phyloP scores from a whole-genome alignment of 805 yeast genomes.

The Myxozyma melibiosi region DNA sequence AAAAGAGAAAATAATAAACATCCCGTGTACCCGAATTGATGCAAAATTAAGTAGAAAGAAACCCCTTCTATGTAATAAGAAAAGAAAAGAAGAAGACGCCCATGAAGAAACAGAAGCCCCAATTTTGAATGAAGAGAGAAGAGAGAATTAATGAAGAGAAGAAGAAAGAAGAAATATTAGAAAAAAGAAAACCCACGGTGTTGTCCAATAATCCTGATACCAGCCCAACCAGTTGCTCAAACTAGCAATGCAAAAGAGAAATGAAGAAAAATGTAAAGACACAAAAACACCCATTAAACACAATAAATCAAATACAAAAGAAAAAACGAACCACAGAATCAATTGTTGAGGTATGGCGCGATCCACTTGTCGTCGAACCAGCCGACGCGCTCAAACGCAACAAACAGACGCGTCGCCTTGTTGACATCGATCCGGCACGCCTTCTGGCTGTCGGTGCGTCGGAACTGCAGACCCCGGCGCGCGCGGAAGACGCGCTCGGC shows the following conservation, averaged over 20 bases:
- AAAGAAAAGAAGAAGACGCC: background rate
- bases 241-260: background rate
- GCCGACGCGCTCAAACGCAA: constrained; percentile 88
- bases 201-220: background rate
- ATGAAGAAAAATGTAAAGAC: background rate
- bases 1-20: background rate
- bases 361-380: constrained; percentile 69
- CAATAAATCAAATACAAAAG: background rate
- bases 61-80: background rate
- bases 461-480: constrained; percentile 71
- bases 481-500: constrained; percentile 79
- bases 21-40: background rate
- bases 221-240: constrained; percentile 1
- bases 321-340: background rate
- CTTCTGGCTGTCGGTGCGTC: constrained; percentile 97
- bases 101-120: background rate
- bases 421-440: constrained; percentile 97
- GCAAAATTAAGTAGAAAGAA: background rate
- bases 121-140: background rate
- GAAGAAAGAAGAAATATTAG: background rate
- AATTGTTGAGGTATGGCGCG: constrained; percentile 7
- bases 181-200: background rate
- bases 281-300: background rate
- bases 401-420: constrained; percentile 88
- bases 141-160: background rate